A percentile compares a stretch with the other conserved stretches of the same genome.
phyloP scores from a whole-genome alignment of 805 yeast species.

The Candida incommunis region DNA sequence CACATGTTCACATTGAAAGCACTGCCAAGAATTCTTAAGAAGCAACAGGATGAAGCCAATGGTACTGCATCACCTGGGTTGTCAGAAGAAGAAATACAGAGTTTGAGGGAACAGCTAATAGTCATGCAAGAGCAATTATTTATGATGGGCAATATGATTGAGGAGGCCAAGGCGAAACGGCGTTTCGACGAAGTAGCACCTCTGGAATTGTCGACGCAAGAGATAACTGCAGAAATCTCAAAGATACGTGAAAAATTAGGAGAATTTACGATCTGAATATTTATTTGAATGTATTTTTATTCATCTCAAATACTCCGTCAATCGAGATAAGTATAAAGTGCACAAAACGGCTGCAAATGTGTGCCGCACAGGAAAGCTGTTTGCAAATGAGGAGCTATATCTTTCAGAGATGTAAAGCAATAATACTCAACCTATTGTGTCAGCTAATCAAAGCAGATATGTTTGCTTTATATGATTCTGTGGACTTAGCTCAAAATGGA shows the following conservation, averaged over 20 bases:
- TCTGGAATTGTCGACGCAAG: slow-evolving; percentile 42
- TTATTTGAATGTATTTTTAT: no score
- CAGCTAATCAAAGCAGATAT: no score
- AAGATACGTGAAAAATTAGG: slow-evolving; percentile 41
- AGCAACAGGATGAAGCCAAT: slow-evolving; percentile 5
- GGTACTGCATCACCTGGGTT: slow-evolving; percentile 5
- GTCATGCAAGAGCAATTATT: slow-evolving; percentile 77
- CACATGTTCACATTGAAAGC: slow-evolving; percentile 50
- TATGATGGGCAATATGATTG: slow-evolving; percentile 51
- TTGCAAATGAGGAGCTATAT: no score
- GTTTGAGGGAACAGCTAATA: slow-evolving; percentile 44
- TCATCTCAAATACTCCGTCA: no score
- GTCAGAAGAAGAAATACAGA: slow-evolving; percentile 14
- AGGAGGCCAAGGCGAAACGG: slow-evolving; percentile 47
- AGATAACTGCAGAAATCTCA: slow-evolving; percentile 32
- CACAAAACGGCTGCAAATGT: no score
- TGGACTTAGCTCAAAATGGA: no score
- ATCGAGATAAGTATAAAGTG: no score
- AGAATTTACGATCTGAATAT: slow-evolving; percentile 25
- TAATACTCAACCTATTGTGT: no score
- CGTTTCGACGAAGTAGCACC: slow-evolving; percentile 64
- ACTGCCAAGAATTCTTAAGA: slow-evolving; percentile 34
- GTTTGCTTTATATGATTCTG: no score
- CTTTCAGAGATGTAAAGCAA: no score
- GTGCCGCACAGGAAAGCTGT: no score